Percentiles rank a stretch among this genome's conserved stretches.
Conservation (phyloP, 768 basidiomycete species). For the Boletus fagicola region DNA sequence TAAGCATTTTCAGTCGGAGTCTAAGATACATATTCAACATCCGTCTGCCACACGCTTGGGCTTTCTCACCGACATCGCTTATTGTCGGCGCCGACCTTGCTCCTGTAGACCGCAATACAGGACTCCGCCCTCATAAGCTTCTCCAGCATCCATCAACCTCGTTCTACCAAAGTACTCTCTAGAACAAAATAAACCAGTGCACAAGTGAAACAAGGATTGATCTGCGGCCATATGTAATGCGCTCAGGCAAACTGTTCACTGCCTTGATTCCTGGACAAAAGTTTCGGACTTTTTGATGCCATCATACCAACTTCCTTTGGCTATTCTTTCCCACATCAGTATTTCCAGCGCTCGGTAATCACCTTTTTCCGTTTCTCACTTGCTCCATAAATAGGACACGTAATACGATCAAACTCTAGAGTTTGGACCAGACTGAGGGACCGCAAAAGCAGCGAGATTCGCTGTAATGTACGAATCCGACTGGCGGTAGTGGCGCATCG, state of each 20-base stretch:
- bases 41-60: not conserved
- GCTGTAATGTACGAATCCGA: not conserved
- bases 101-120: not conserved
- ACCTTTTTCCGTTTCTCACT: not conserved
- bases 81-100: not conserved
- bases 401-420: not conserved
- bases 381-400: not conserved
- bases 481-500: not conserved
- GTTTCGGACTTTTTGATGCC: not conserved
- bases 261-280: not conserved
- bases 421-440: too few species aligned
- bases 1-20: not conserved
- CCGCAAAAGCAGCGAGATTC: not conserved
- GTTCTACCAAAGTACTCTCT: not conserved
- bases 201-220: not conserved
- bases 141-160: not conserved
- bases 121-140: not conserved
- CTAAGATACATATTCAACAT: too few species aligned
- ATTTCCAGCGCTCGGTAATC: constrained; percentile 1
- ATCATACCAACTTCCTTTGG: not conserved
- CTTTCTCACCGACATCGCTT: not conserved
- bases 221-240: not conserved
- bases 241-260: not conserved
- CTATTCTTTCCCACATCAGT: not conserved
- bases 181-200: not conserved